A percentile compares a stretch with the other conserved stretches of the same genome.
phyloP scores from a whole-genome alignment of 2,329 filamentous ascomycete species.

The Colletotrichum cereale region DNA sequence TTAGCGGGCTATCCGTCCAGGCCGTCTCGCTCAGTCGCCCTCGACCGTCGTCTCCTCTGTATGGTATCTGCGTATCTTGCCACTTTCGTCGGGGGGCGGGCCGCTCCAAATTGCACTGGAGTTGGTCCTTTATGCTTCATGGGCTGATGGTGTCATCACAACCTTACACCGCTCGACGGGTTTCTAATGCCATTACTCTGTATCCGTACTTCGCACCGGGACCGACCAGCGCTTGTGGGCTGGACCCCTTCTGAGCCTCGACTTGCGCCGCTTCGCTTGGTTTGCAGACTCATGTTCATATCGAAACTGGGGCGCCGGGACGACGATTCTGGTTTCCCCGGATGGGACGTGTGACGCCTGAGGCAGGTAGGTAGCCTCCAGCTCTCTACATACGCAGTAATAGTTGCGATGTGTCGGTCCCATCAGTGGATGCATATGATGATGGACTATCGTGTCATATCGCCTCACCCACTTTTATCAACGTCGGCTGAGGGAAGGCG shows the following conservation, averaged over 20 bases:
- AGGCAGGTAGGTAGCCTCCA: background rate
- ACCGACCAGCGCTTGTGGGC: background rate
- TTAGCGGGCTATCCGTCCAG: conserved; percentile 34
- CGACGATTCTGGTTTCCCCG: background rate
- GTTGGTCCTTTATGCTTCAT: conserved; percentile 26
- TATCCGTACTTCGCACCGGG: background rate
- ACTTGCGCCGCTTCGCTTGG: conserved; percentile 1
- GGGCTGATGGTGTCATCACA: conserved; percentile 20
- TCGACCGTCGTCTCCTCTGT: background rate
- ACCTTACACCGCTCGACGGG: conserved; percentile 6
- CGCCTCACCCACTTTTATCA: background rate
- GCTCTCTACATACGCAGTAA: too few species aligned
- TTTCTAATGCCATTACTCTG: too few species aligned
- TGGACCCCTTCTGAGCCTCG: background rate
- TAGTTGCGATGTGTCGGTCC: background rate
- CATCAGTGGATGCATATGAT: background rate
- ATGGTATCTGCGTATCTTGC: background rate
- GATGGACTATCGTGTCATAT: background rate
- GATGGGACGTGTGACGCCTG: background rate
- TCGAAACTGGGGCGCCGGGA: background rate
- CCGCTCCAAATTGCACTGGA: conserved; percentile 39
- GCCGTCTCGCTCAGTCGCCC: too few species aligned
- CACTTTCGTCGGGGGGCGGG: conserved; percentile 31
- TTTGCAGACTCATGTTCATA: background rate
- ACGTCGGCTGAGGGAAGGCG: background rate